Evolutionary conservation across 1,284 basidiomycete species (phyloP), one percentile per base, ranked within the genome.

Genomic region (Puccinia coronata): DNA sequence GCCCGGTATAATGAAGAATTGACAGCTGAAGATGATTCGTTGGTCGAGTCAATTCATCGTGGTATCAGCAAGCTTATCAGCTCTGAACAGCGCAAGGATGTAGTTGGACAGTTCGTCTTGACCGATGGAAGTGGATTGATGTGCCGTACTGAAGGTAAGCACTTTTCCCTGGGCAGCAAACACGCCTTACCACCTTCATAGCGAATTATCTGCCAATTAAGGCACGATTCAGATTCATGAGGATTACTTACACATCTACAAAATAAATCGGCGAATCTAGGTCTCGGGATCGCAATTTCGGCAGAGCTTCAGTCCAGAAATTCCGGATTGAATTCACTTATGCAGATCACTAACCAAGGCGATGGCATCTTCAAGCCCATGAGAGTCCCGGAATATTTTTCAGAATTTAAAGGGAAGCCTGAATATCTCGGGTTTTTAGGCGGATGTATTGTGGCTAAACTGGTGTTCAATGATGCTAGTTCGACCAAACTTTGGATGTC

Each of bases 331-430:
- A 55, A 67, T 78, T 78, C 51, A 41, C 23, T 65, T 25, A 1
- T 28, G 18, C 53, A 78, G 53, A 25, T 63, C 63, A n/a, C n/a
- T 49, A 12, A n/a, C 34, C 57, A 31, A 55, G 23, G n/a, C 59
- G 71, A 73, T 25, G 36, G 49, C 0, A 55, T 73, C 11, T 78
- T 78, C 34, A 78, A 80, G 49, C 70, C 41, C 3, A 34, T 70
- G 18, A 80, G 65, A 51, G 61, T 80, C 71, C 78, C 78, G 2
- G 78, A 80, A n/a, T 80, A 80, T 39, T 80, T 80, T 53, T 80
- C 78, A 25, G 78, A 80, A 31, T 80, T 80, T n/a, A 80, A 80
- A 65, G 55, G 53, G 59, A 72, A 59, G 57, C 78, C 78, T 16
- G 78, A 80, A 47, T 72, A 61, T 34, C 51, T 72, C 28, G 70